Evolutionary conservation across 495 filamentous ascomycete genomes (phyloP), one percentile per base, ranked within the genome.

Genomic region (Neurospora sp.): DNA sequence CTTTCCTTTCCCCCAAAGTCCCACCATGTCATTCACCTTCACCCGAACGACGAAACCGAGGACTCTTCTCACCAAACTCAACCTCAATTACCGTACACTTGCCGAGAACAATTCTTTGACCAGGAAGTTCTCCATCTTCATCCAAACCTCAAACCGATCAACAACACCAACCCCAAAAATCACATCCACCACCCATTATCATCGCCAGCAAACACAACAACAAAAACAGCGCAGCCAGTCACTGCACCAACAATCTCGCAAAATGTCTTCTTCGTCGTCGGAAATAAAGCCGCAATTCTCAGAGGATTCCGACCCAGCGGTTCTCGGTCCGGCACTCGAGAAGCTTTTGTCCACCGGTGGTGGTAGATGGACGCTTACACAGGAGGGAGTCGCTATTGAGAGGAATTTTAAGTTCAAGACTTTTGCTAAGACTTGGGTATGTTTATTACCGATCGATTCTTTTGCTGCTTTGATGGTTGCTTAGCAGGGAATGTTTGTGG

Each of bases 391-490:
- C 75, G 89, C 86, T 2, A 72, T 91, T 0, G 85, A 91, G 78
- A 79, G 88, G 42, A 82, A 81, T 73, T 90, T 91, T 77, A 85
- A 84, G 78, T 92, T 91, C 79, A 88, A 88, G 81, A 88, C 80
- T 5, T 91, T 91, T 76, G 85, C 85, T 46, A 87, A 86, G 77
- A 85, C 88, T 18, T 91, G 90, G 89, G 88, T 90, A 73, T 78
- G 87, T 79, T n/a, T 72, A 14, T 39, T 39, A 27, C 2, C 9
- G 18, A 16, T 39, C 18, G 27, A 23, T 62, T 35, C 35, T 35
- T 35, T 35, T 35, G 3, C 35, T 5, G n/a, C n/a, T 35, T 35
- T 35, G 35, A 35, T 35, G 35, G 35, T 35, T 35, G 35, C 35
- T 35, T 35, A 35, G 35, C 35, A 35, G 35, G 35, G 35, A 35